Base-by-base conservation (phyloP, 1,139 yeast species). In the Pichiaceae sp. region DNA sequence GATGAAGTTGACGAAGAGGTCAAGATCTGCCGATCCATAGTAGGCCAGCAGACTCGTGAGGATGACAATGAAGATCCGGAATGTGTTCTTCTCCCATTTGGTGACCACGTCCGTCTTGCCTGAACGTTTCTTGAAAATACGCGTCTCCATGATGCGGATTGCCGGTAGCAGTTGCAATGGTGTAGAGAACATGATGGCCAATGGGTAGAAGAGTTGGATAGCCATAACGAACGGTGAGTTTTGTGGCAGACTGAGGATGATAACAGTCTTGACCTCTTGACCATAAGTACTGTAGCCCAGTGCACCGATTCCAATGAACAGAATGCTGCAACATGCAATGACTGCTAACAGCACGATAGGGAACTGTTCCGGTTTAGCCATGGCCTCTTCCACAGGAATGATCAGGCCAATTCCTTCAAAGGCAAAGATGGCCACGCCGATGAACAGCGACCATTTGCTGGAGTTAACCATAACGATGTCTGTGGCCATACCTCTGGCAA, bases 361-460 rank as follows among this genome's bases (percentile, higher is more conserved):
- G 50, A 80, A 82, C 46, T 78, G 68, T 47, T 78, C 78, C 2
- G 91, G 93, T 37, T 75, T 60, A 33, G 66, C 70, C 91, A 82
- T 82, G 3, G 89, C 74, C 38, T 81, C 74, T 52, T 82, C 86
- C 24, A 82, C 80, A 1, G 91, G 93, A 29, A 82, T 70, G 35
- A 82, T 78, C 31, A 82, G 62, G 0, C 93, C 91, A 43, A 82
- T 79, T 1, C 93, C 93, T 60, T 82, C 93, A 51, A 79, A 82
- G 1, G 91, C 78, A 41, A 84, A 81, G 17, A 82, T 85, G 0
- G 89, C 89, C 2, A 83, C 85, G 3, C 93, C 93, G 40, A 82
- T 73, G 45, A 81, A 76, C 63, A 82, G 64, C 2, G 89, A 72
- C 81, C 87, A 82, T 40, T 70, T 62, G 33, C 69, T 66, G n/a